phyloP scores from a whole-genome alignment of 768 basidiomycete genomes.

The Trametes maxima region DNA sequence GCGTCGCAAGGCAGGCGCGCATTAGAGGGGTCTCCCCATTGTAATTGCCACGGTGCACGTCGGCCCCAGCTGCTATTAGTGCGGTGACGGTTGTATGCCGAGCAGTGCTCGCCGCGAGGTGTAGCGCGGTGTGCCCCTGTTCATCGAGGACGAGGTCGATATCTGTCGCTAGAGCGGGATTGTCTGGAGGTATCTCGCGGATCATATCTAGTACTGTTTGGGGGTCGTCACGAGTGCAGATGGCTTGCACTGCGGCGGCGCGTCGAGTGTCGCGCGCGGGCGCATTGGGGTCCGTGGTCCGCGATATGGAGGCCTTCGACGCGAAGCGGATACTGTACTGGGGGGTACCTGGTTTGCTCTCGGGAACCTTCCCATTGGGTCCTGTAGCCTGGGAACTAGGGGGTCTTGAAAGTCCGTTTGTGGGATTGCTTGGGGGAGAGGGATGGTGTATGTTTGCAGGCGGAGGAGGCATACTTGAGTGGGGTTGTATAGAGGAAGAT shows the following conservation, averaged over 20 bases:
- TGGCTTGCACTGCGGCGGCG: slow-evolving; percentile 62
- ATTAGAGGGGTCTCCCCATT: slow-evolving; percentile 95
- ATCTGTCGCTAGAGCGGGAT: slow-evolving; percentile 45
- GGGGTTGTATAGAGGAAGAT: slow-evolving; percentile 7
- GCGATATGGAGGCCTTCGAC: slow-evolving; percentile 60
- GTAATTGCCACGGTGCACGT: slow-evolving; percentile 89
- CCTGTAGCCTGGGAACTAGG: slow-evolving; percentile 43
- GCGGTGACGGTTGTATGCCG: slow-evolving; percentile 66
- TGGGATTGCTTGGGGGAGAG: slow-evolving; percentile 35
- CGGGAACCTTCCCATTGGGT: slow-evolving; percentile 47
- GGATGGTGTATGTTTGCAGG: slow-evolving; percentile 23
- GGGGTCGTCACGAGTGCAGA: slow-evolving; percentile 74
- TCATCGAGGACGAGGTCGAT: slow-evolving; percentile 90
- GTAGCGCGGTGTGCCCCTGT: slow-evolving; percentile 91
- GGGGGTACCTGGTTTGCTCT: slow-evolving; percentile 45
- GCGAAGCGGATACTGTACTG: slow-evolving; percentile 59
- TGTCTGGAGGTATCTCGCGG: slow-evolving; percentile 58
- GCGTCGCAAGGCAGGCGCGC: slow-evolving; percentile 86
- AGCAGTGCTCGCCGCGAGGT: slow-evolving; percentile 88
- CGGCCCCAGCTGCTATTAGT: slow-evolving; percentile 78
- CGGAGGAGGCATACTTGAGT: slow-evolving; percentile 32
- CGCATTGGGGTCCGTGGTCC: slow-evolving; percentile 54
- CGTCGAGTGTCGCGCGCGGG: slow-evolving; percentile 54
- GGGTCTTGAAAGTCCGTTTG: slow-evolving; percentile 52
- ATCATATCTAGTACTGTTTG: slow-evolving; percentile 60